Conservation (phyloP, 495 filamentous ascomycete species). For the Aspergillus baeticus region DNA sequence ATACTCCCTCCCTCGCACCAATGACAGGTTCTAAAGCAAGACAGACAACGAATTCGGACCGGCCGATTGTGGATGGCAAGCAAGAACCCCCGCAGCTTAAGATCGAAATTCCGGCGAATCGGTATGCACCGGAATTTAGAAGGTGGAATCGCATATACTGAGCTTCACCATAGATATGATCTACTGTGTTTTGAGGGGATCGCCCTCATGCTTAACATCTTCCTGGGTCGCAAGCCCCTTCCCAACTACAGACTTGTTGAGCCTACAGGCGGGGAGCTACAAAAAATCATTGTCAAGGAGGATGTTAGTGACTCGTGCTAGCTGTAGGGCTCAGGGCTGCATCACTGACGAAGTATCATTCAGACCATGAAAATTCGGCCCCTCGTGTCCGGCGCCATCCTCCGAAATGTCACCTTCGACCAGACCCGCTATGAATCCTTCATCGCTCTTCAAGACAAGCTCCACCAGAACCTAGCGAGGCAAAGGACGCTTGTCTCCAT, state of each 20-base stretch:
- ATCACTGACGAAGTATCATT: conserved; percentile 1
- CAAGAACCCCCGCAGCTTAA: conserved; percentile 91
- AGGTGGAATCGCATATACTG: conserved; percentile 14
- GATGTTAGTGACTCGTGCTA: conserved; percentile 46
- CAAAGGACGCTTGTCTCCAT: conserved; percentile 93
- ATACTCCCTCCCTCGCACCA: not conserved
- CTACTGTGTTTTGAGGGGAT: conserved; percentile 99
- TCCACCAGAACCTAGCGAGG: conserved; percentile 93
- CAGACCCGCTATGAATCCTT: conserved; percentile 91
- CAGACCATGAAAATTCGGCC: conserved; percentile 79
- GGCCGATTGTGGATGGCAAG: conserved; percentile 71
- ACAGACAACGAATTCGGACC: conserved; percentile 68
- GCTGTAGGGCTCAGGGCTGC: not conserved
- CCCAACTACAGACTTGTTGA: conserved; percentile 76
- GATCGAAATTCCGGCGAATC: conserved; percentile 98
- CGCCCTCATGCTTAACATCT: conserved; percentile 92
- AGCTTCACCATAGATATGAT: conserved; percentile 70
- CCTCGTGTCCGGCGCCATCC: conserved; percentile 80
- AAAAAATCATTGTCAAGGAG: conserved; percentile 75
- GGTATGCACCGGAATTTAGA: conserved; percentile 40
- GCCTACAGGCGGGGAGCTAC: conserved; percentile 68
- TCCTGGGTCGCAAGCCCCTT: conserved; percentile 67
- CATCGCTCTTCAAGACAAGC: conserved; percentile 96
- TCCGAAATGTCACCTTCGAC: conserved; percentile 89
- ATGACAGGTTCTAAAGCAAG: conserved; percentile 17